Percentiles rank a stretch among this genome's conserved stretches.
Conservation (phyloP, 2,329 filamentous ascomycete genomes). For the Rachicladosporium sp. region DNA sequence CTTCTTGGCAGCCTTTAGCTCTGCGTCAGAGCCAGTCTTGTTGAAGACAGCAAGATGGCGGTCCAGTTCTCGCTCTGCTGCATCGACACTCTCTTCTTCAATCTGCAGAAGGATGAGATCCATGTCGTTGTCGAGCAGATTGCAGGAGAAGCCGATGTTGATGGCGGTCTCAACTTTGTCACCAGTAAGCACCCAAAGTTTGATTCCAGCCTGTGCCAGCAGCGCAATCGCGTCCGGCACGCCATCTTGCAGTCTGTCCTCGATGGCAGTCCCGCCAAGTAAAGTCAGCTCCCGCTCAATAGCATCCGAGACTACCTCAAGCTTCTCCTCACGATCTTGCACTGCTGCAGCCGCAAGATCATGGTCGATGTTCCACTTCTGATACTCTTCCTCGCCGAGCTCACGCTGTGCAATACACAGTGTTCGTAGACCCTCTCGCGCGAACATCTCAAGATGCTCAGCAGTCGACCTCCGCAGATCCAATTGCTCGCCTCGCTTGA, state of each 20-base stretch:
- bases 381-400: conserved; percentile 71
- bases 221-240: conserved; percentile 92
- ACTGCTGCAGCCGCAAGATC: conserved; percentile 77
- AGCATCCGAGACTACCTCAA: conserved; percentile 76
- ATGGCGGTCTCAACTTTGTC: conserved; percentile 99
- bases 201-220: conserved; percentile 86
- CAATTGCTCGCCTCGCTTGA: conserved; percentile 73
- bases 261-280: conserved; percentile 88
- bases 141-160: conserved; percentile 99
- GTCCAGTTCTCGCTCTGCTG: conserved; percentile 60
- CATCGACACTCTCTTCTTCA: conserved; percentile 55
- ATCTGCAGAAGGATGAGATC: conserved; percentile 85
- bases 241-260: conserved; percentile 91
- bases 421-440: conserved; percentile 84
- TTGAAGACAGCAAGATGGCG: conserved; percentile 60
- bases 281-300: conserved; percentile 86
- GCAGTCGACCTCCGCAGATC: conserved; percentile 75
- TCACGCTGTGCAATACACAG: conserved; percentile 83
- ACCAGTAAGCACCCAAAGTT: conserved; percentile 94
- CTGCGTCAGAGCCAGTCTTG: conserved; percentile 73
- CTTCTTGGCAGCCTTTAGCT: conserved; percentile 63
- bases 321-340: conserved; percentile 77
- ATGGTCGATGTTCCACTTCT: conserved; percentile 72
- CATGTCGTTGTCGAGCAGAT: conserved; percentile 94
- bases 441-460: conserved; percentile 93